Conservation (phyloP, 345 rosid genomes). For the Psidium guajava region DNA sequence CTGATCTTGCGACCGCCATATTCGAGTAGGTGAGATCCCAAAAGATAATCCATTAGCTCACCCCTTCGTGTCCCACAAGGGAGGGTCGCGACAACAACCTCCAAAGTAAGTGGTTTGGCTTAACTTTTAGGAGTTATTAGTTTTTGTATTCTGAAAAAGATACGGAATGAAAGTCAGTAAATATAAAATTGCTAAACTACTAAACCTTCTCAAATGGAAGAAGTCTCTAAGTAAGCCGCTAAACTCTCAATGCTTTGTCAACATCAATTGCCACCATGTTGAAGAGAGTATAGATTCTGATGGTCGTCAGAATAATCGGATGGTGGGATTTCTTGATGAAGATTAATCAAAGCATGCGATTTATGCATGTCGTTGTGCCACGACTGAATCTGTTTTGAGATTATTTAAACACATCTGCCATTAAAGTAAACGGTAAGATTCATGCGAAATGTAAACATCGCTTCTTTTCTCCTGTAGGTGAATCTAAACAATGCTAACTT, state of each 20-base stretch:
- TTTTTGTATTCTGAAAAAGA: not conserved
- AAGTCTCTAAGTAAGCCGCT: not conserved
- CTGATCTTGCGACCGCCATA: too few relatives aligned
- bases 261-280: not conserved
- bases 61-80: too few relatives aligned
- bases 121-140: not conserved
- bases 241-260: not conserved
- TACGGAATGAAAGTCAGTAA: not conserved
- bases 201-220: not conserved
- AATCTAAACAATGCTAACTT: constrained; percentile 81
- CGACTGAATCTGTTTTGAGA: not conserved
- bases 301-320: not conserved
- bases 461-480: constrained; percentile 32
- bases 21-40: too few relatives aligned
- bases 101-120: not conserved
- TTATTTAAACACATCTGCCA: not conserved
- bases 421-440: too few relatives aligned
- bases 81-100: too few relatives aligned
- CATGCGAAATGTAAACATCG: not conserved
- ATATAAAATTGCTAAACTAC: not conserved
- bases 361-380: not conserved
- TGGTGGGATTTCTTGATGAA: not conserved
- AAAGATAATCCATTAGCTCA: too few relatives aligned
- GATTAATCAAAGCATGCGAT: not conserved
- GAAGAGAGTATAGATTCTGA: not conserved